Evolutionary conservation across 2,329 filamentous ascomycete species (phyloP), one percentile per base, ranked within the genome.

Genomic region (Monilinia aucupariae): DNA sequence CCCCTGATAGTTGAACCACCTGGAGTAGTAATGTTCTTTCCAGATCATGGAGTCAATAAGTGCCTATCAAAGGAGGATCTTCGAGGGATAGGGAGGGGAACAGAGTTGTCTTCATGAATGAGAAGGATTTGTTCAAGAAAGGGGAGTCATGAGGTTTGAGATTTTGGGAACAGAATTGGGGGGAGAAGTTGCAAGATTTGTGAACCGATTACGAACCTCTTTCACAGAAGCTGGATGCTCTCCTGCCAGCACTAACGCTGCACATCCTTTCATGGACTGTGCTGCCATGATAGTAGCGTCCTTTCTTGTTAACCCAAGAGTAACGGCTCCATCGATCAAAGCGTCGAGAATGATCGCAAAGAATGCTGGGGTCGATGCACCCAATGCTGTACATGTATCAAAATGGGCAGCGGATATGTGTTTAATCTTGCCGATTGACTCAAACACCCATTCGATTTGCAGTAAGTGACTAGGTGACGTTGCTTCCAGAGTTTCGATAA

Each of bases 191-290:
- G 37, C 37, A 39, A 4, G 15, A 39, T 39, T 39, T 39, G 37
- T 15, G 37, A 39, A 39, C 37, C 37, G 37, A 39, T 39, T 39
- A 39, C 37, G 37, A 39, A 39, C 37, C 37, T 76, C 51, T 63
- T 81, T 41, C 81, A 82, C 52, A 81, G 85, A 65, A 75, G 81
- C 17, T 79, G 82, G 43, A 79, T 80, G 32, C 73, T 82, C 45
- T 79, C 80, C 64, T 78, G 80, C 7, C 79, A 82, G 64, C 77
- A 76, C 50, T 68, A 68, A 59, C 74, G 78, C 17, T 82, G 81
- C 69, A 70, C 78, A 41, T 60, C 60, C 69, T 85, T 83, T 65
- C 77, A 80, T 50, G 80, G 81, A 62, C 85, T 83, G 43, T 52
- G 49, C 39, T 47, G 47, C 27, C 64, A 64, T 55, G n/a, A 61